Conservation (phyloP, 345 rosid genomes). For the Sisymbrium irio region DNA sequence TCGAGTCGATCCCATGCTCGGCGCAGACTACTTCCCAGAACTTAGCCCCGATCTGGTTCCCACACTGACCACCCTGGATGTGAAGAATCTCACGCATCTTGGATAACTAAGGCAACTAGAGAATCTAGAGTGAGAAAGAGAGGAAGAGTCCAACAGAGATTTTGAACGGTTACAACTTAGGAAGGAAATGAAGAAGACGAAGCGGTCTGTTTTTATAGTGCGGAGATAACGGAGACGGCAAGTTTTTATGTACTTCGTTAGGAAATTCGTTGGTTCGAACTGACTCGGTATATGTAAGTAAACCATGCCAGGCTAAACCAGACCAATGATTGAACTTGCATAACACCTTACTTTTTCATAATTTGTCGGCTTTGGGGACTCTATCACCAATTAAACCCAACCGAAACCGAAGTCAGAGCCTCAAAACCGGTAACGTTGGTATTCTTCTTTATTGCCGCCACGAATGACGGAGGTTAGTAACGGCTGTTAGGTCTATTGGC, state of each 20-base stretch:
- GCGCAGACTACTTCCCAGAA: constrained; percentile 40
- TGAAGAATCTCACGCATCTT: constrained; percentile 81
- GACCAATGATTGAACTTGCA: background rate
- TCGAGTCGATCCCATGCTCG: constrained; percentile 72
- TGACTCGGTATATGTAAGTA: background rate
- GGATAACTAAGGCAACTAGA: background rate
- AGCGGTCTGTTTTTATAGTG: constrained; percentile 27
- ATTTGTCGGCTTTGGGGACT: too few relatives aligned
- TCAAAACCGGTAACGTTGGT: constrained; percentile 22
- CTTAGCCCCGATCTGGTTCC: constrained; percentile 76
- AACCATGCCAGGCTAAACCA: constrained; percentile 14
- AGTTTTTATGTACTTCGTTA: background rate
- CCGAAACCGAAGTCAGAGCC: background rate
- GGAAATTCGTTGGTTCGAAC: constrained; percentile 14
- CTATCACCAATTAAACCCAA: background rate
- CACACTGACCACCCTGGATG: constrained; percentile 75
- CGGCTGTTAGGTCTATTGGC: constrained; percentile 40
- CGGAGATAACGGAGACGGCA: constrained; percentile 32
- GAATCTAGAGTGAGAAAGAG: background rate
- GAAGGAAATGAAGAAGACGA: constrained; percentile 24
- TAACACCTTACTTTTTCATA: too few relatives aligned
- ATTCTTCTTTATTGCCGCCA: constrained; percentile 35
- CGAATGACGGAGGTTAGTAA: constrained; percentile 28
- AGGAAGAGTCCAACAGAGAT: background rate
- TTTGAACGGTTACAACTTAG: constrained; percentile 6